Evolutionary conservation across 2,329 filamentous ascomycete genomes (phyloP), one percentile per base, ranked within the genome.

Genomic region (Beauveria rudraprayagi): DNA sequence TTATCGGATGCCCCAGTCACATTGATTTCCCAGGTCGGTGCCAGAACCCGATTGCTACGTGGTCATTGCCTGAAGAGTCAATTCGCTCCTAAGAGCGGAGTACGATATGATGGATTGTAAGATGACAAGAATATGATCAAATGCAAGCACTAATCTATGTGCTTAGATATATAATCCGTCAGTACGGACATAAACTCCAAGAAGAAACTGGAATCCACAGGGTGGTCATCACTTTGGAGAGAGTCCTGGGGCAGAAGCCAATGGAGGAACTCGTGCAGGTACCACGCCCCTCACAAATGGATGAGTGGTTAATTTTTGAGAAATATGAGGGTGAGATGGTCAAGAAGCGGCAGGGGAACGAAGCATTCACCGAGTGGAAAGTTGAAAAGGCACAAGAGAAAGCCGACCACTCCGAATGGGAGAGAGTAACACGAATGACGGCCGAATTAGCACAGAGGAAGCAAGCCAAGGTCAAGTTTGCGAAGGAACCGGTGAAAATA

Each of bases 41-140:
- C 73, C 5, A 73, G 75, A 11, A 76, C 84, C 50, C 78, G 81
- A 19, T 72, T 86, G n/a, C 68, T 86, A 26, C 72, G 83, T 52
- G 81, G 82, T 2, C 72, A 80, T 63, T 71, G 69, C 37, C 72
- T 85, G 22, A 76, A 76, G 63, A 84, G 82, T 60, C 72, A 76
- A 1, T 74, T 79, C 61, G 80, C 83, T 4, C 83, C 83, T 1
- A 67, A 68, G 41, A 79, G 74, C 2, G 83, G 83, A 2, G 67
- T 85, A 30, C 73, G 83, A 62, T 85, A 84, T 63, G 83, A 86
- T 66, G 83, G 83, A 56, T 65, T 83, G 81, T 84, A 71, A 70
- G 80, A 73, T 24, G 7, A n/a, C 19, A 24, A 24, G 19, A 1
- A 48, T 5, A 26, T 28, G 2, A 51, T 22, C 41, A 24, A 34